Evolutionary conservation across 345 rosid genomes (phyloP), one percentile per base, ranked within the genome.

Genomic region (Erucastrum elatum): DNA sequence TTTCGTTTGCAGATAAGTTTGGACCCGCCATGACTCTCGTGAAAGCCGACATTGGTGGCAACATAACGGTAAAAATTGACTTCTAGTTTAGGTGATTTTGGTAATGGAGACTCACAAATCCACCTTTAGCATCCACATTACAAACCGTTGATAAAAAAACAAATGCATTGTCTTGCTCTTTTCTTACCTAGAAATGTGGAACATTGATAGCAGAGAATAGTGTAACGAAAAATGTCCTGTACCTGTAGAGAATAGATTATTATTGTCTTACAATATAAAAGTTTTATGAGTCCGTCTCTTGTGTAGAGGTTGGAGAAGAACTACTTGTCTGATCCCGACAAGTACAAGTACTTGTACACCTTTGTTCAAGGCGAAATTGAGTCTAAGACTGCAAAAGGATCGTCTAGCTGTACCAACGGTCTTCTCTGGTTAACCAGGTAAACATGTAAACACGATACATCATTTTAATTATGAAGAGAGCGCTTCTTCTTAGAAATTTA

Each of bases 361-460:
- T 74, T 91, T 89, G 91, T 91, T 66, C 87, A 84, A 87, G 98
- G 74, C 29, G 99, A 93, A 87, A 83, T 93, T 71, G 90, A 86
- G 69, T 87, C 91, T 61, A 89, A 90, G 81, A 89, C 90, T 3
- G 90, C 97, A 2, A 91, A 89, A 76, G 88, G 84, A 66, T 93
- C 99, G 33, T 91, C 98, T 60, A 93, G 98, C 64, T 95, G 97
- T 85, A 89, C 97, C 75, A 93, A 89, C 75, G 98, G 98, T 75
- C 94, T 95, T 82, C 98, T 95, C 82, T 95, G 99, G 99, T 73
- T 95, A 72, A 93, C 99, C 62, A 90, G 98, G 98, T 91, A 75
- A 61, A 41, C 31, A 21, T 31, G 39, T 34, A 12, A 26, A 66
- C 64, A 61, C n/a, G 0, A 33, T 37, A 63, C 8, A 12, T 29